Base-by-base conservation (phyloP, 306 rosid genomes). In the Cucurbita maxima region DNA sequence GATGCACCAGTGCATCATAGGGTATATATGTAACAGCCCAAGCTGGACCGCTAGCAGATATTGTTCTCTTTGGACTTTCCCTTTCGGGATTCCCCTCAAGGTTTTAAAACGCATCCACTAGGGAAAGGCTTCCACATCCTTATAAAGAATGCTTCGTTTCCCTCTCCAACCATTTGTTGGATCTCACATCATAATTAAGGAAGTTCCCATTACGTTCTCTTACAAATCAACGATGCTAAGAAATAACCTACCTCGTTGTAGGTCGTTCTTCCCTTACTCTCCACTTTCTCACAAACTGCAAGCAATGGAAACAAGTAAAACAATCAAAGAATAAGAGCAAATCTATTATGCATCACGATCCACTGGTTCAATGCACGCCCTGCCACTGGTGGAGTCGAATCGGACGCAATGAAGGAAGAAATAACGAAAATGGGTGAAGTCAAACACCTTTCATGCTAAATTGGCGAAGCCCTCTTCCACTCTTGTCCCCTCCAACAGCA, bases 381-480 rank as follows among this genome's bases (percentile, higher is more conserved):
- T 34, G 13, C 25, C 62, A 51, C 61, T 16, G 41, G 36, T 7
- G 7, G 37, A 19, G 60, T 18, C 19, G 9, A 10, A 56, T 74
- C 71, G 47, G 45, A 57, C 5, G 34, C 48, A 47, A 58, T 38
- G 51, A 54, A 72, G 43, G 19, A 25, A 58, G 20, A 81, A 66
- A 10, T 58, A 50, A 41, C 67, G 58, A 54, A 71, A 22, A 72
- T 30, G n/a, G 72, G 18, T 50, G 8, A 74, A 71, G 79, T 78
- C 13, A 76, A 57, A 76, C 22, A 93, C 98, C 98, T 90, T 94
- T 94, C 98, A 94, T 94, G 71, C 98, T 94, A 75, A 94, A 94
- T 74, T 94, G 98, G 76, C 98, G 98, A 59, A 94, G 95, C 62
- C 98, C 99, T 83, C 99, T 86, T 72, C 99, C 99, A 78, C 85